Evolutionary conservation across 768 basidiomycete genomes (phyloP).

Genomic region (Rubroboletus pulcherrimus): DNA sequence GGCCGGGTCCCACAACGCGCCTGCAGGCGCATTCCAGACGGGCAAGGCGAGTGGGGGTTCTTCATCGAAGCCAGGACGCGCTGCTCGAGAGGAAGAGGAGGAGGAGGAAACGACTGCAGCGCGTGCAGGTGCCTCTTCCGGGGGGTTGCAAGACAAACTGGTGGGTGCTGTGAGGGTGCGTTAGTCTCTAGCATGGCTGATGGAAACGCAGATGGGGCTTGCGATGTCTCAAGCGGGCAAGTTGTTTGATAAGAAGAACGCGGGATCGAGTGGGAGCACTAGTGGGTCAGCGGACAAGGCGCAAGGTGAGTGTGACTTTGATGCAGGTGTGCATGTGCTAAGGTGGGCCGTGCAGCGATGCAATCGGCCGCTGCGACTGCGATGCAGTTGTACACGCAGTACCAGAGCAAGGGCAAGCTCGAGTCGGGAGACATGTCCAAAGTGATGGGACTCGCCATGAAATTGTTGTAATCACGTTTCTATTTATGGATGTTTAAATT

Average conservation of each 20-base stretch:
- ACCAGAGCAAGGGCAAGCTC: slow-evolving; percentile 24
- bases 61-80: slow-evolving; percentile 1
- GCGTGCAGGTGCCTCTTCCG: slow-evolving; percentile 1
- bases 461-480: slow-evolving; percentile 10
- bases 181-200: not conserved
- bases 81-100: not conserved
- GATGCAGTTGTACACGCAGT: slow-evolving; percentile 26
- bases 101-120: slow-evolving; percentile 6
- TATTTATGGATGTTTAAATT: no score
- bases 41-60: slow-evolving; percentile 1
- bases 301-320: slow-evolving; percentile 18
- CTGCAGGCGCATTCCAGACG: slow-evolving; percentile 18
- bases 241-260: slow-evolving; percentile 32
- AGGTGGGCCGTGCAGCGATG: slow-evolving; percentile 23
- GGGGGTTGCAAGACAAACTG: slow-evolving; percentile 30
- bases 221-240: slow-evolving; percentile 34
- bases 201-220: slow-evolving; percentile 18
- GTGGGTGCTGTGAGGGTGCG: slow-evolving; percentile 12
- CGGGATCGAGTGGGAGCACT: slow-evolving; percentile 6
- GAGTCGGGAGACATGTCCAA: slow-evolving; percentile 29
- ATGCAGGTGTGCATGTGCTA: not conserved
- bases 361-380: slow-evolving; percentile 30
- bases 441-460: slow-evolving; percentile 27
- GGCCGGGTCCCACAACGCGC: slow-evolving; percentile 2
- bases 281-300: slow-evolving; percentile 22